Conservation (phyloP, 140 eudicot genomes). For the Flaveria floridana region DNA sequence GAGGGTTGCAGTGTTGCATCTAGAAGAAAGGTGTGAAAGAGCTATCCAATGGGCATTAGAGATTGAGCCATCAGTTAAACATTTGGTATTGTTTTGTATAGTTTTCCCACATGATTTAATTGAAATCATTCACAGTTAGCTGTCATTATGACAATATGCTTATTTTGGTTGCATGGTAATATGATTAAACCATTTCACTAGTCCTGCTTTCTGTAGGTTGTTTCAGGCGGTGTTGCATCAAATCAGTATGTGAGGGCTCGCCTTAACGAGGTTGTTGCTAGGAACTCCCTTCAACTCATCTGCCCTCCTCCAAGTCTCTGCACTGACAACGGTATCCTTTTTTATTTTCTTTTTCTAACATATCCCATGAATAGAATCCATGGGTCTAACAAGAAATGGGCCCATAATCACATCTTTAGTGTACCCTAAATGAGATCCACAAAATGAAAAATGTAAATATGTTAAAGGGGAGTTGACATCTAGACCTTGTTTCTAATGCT, state of each 20-base stretch:
- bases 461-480: neutral
- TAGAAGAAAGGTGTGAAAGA: slow-evolving; percentile 86
- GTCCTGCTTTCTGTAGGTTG: slow-evolving; percentile 49
- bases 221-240: slow-evolving; percentile 96
- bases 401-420: too few species aligned
- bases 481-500: neutral
- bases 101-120: neutral
- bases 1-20: slow-evolving; percentile 95
- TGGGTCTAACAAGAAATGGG: neutral
- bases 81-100: slow-evolving; percentile 52
- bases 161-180: slow-evolving; percentile 10
- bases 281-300: slow-evolving; percentile 67
- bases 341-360: neutral
- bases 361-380: neutral
- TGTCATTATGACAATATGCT: neutral
- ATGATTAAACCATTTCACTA: slow-evolving; percentile 12
- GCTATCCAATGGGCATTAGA: slow-evolving; percentile 94
- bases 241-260: slow-evolving; percentile 79
- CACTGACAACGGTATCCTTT: slow-evolving; percentile 75
- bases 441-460: slow-evolving; percentile 8
- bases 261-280: slow-evolving; percentile 59
- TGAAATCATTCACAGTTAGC: neutral
- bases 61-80: slow-evolving; percentile 77
- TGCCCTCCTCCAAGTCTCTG: slow-evolving; percentile 99
- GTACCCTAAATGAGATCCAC: neutral